Base-by-base conservation (phyloP, 371 early-diverging fungal genomes). In the Mortierella sp. region DNA sequence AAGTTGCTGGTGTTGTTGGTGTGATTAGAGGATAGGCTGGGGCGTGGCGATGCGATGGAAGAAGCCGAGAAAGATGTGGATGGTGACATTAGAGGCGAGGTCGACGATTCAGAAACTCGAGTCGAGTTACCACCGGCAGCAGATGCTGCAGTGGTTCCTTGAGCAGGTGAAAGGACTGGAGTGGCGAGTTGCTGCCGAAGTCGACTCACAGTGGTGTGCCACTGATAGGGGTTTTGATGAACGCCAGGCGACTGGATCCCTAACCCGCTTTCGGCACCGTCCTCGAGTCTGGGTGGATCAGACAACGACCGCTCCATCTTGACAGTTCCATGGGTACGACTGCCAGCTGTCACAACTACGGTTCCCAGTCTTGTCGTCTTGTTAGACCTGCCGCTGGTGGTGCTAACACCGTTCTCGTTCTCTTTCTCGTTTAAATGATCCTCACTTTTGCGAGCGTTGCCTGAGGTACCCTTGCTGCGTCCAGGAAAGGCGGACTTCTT, bases 141-240 rank as follows among this genome's bases (percentile, higher is more conserved):
- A 3, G 41, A 0, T 27, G 70, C 46, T 0, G 73, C 12, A 24
- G 29, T n/a, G 8, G 75, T 21, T 38, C 49, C 58, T 16, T 55
- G 7, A 29, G 24, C 38, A 24, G 76, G 70, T 10, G 76, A 70
- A 38, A 41, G 35, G 65, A 8, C 38, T 10, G 80, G 72, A 6
- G 75, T 54, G 18, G 77, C 76, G 16, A 83, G 80, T 44, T 83
- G 79, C 5, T 71, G 79, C 1, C 83, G 79, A 14, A 83, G 63
- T 43, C 77, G 65, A n/a, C 54, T 71, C 11, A 74, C 71, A 21
- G 75, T 80, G 32, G 75, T 84, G n/a, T 75, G 72, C 49, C 41
- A 29, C 16, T 71, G 75, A 7, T 71, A 60, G 4, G 58, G 78
- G 27, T 72, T 70, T 41, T 75, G 71, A 35, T 41, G 55, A 8